These are phyloP conservation scores for Knoxdaviesia capensis DNA, from an alignment of 2,329 filamentous ascomycete species.

Conservation along the genomic window DNA sequence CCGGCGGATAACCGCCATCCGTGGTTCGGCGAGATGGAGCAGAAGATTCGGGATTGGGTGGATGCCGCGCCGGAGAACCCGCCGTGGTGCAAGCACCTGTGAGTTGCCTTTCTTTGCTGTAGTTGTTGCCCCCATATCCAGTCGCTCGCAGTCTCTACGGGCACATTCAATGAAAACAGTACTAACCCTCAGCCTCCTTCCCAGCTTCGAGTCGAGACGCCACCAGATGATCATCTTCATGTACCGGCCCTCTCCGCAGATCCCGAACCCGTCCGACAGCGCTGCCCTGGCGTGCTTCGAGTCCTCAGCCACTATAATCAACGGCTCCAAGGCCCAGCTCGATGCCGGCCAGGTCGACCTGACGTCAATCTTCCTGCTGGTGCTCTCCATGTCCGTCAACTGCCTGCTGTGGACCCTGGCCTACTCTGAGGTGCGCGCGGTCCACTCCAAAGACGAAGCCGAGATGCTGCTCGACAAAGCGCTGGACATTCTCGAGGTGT, in stretches of 20 bases:
- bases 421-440: conserved; percentile 60
- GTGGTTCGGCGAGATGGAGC: conserved; percentile 69
- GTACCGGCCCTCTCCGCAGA: conserved; percentile 78
- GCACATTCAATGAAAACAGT: background rate
- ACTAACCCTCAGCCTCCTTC: background rate
- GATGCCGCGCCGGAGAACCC: conserved; percentile 53
- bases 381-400: conserved; percentile 81
- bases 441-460: conserved; percentile 55
- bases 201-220: conserved; percentile 31
- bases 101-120: no score
- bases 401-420: conserved; percentile 83
- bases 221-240: conserved; percentile 81
- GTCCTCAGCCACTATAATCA: conserved; percentile 63
- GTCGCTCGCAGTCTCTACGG: background rate
- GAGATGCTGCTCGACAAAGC: conserved; percentile 55
- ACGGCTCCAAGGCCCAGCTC: conserved; percentile 63
- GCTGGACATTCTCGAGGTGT: conserved; percentile 59
- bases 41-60: conserved; percentile 62
- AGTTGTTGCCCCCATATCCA: no score
- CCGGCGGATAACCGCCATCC: conserved; percentile 65
- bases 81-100: conserved; percentile 43
- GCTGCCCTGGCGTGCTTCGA: conserved; percentile 71
- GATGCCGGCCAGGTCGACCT: conserved; percentile 58
- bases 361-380: conserved; percentile 83
- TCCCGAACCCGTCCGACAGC: conserved; percentile 62